Base-by-base conservation (phyloP, 1,139 yeast genomes). In the Pichia cactophila region DNA sequence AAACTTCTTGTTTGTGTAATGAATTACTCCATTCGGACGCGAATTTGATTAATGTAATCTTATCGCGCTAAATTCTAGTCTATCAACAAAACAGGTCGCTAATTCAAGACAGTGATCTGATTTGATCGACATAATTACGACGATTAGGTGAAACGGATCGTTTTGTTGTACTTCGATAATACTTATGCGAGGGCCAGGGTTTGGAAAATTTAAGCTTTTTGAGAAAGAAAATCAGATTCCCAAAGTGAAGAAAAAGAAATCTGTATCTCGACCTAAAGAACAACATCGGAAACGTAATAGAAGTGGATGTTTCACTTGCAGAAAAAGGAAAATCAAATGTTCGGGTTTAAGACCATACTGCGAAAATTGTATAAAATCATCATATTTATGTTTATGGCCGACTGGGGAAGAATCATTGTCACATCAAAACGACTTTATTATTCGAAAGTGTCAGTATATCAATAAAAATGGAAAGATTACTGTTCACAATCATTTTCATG, bases 261-360 rank as follows among this genome's bases (percentile, higher is more conserved):
- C 23, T 35, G 20, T 16, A 23, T 9, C 38, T 17, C 23, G 6
- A 11, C 10, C 23, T 16, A n/a, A 16, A 8, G 23, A 17, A 5
- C 38, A 16, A 35, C 8, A n/a, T 10, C 31, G 39, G 26, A 40
- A 33, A 14, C 46, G 58, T 26, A 50, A 46, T 16, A 52, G 44
- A 38, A 47, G 23, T n/a, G 58, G 58, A 1, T 55, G 58, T 42
- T 51, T 55, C 28, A 52, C 56, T 33, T 55, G 58, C 53, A 62
- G 77, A 36, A 67, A 67, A 44, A 61, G 76, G 50, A 69, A 69
- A 61, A 71, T 72, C 61, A 72, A 72, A 58, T 73, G 77, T 55
- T 71, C 70, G 47, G 77, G 70, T 46, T 42, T 40, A 0, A 64
- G 56, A 28, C 73, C 73, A 0, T 44, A 56, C 0, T 71, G 75